These are phyloP conservation scores for Jacaranda mimosifolia DNA, from an alignment of 257 asterid species.

Conservation along the genomic window DNA sequence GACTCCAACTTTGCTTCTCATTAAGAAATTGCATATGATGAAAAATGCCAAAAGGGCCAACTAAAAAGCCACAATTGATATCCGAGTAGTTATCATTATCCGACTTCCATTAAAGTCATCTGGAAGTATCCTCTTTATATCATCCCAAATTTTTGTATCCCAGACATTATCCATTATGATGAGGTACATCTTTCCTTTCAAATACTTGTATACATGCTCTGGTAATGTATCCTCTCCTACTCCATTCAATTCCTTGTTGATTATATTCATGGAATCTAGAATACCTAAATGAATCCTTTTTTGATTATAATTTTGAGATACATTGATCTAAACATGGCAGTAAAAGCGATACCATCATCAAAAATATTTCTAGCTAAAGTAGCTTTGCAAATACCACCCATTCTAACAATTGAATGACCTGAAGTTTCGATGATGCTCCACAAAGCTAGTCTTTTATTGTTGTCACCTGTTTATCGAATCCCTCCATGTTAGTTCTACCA, in stretches of 20 bases:
- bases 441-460: slow-evolving; percentile 2
- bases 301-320: slow-evolving; percentile 12
- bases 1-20: slow-evolving; percentile 22
- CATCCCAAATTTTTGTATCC: no score
- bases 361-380: slow-evolving; percentile 18
- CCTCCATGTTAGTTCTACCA: background rate
- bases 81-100: background rate
- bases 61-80: background rate
- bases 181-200: slow-evolving; percentile 7
- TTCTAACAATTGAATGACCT: slow-evolving; percentile 15
- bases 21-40: slow-evolving; percentile 12
- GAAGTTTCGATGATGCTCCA: slow-evolving; percentile 21
- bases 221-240: background rate
- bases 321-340: background rate
- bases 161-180: background rate
- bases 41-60: background rate
- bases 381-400: slow-evolving; percentile 29
- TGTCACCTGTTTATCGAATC: background rate
- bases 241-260: background rate
- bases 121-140: no score
- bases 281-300: background rate
- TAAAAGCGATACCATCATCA: slow-evolving; percentile 14
- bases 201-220: background rate
- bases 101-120: no score
- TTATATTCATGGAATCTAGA: background rate